These are phyloP conservation scores for Excoecaria cochinchinensis DNA, from an alignment of 345 rosid genomes.

Conservation along the genomic window DNA sequence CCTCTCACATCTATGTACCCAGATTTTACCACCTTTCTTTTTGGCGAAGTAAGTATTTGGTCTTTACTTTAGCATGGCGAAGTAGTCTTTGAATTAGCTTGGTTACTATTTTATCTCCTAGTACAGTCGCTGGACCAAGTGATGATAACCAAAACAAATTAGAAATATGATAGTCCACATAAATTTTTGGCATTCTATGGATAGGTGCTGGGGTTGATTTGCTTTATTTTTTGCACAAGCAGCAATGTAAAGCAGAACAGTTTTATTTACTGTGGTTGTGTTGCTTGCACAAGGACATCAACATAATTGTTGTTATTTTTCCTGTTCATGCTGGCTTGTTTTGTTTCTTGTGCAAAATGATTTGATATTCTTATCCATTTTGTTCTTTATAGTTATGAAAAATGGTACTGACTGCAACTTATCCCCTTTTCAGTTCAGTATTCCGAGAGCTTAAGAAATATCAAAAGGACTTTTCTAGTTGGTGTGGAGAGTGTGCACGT, in stretches of 20 bases:
- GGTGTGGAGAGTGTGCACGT: conserved; percentile 85
- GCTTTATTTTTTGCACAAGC: background rate
- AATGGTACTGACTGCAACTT: background rate
- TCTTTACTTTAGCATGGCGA: background rate
- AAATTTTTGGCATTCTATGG: too few species aligned
- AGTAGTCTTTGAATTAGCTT: too few species aligned
- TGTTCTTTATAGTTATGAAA: background rate
- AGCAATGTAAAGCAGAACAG: background rate
- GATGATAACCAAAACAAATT: background rate
- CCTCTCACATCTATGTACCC: background rate
- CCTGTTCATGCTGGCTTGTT: background rate
- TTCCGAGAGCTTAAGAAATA: conserved; percentile 80
- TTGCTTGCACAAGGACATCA: background rate
- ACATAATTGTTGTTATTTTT: background rate
- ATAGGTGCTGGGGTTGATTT: background rate
- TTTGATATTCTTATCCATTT: background rate
- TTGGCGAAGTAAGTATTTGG: background rate
- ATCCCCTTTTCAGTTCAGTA: conserved; percentile 47
- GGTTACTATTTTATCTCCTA: background rate
- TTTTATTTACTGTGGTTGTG: background rate
- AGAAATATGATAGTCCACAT: background rate
- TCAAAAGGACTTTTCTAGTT: conserved; percentile 74
- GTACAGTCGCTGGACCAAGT: background rate
- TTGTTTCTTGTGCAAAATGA: background rate
- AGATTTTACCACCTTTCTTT: background rate